phyloP scores from a whole-genome alignment of 2,329 filamentous ascomycete genomes.

The Orbilia blumenaviensis region DNA sequence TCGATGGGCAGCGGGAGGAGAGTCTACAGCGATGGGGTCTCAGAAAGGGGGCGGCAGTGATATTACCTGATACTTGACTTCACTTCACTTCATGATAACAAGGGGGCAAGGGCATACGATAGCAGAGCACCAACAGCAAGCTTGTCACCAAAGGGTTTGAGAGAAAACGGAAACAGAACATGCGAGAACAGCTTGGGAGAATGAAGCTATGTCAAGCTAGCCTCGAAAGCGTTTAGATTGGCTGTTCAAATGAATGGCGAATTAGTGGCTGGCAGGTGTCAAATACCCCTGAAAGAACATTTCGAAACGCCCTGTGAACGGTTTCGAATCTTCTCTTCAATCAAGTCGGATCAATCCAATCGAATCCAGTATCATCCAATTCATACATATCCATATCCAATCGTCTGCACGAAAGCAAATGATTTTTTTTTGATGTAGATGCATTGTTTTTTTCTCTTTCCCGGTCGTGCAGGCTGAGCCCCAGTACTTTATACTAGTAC shows the following conservation, averaged over 20 bases:
- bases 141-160: neutral
- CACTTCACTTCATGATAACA: neutral
- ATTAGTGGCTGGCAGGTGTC: neutral
- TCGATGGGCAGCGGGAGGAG: neutral
- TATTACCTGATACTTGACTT: neutral
- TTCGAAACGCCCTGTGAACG: neutral
- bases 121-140: neutral
- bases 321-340: neutral
- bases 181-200: conserved; percentile 11
- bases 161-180: conserved; percentile 9
- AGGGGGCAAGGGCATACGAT: neutral
- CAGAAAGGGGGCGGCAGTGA: conserved; percentile 18
- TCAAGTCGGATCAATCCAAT: too few species aligned
- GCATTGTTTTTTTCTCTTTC: too few species aligned
- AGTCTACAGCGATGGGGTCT: neutral
- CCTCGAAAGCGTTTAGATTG: neutral
- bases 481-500: neutral
- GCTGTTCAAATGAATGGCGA: neutral
- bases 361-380: too few species aligned
- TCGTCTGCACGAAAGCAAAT: too few species aligned
- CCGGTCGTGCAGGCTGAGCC: neutral
- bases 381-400: too few species aligned
- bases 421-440: too few species aligned
- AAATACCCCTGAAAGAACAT: conserved; percentile 10
- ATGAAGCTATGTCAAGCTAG: neutral